Conservation (phyloP, 495 filamentous ascomycete species). For the Durotheca rogersii region DNA sequence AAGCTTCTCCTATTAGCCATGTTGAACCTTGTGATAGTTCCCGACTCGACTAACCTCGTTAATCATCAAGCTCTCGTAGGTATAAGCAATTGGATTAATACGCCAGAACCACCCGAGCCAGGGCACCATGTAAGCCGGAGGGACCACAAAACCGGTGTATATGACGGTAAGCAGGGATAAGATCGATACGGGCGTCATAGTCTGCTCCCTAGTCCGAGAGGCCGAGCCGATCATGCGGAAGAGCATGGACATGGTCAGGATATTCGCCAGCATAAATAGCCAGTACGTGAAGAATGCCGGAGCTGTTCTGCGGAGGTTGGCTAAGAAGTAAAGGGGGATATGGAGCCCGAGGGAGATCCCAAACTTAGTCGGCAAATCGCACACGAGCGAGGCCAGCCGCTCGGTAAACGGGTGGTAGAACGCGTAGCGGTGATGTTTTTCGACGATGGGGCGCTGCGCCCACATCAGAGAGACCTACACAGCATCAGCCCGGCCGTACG, state of each 20-base stretch:
- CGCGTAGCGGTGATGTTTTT: slow-evolving; percentile 64
- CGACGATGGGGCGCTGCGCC: slow-evolving; percentile 62
- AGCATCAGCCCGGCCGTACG: slow-evolving; percentile 28
- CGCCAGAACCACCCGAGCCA: too few relatives aligned
- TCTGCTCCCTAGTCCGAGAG: slow-evolving; percentile 67
- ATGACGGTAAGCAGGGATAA: slow-evolving; percentile 68
- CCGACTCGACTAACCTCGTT: slow-evolving; percentile 59
- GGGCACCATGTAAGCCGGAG: slow-evolving; percentile 62
- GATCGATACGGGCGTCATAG: slow-evolving; percentile 66
- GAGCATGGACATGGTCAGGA: slow-evolving; percentile 56
- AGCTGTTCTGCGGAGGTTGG: slow-evolving; percentile 52
- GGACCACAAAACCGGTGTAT: slow-evolving; percentile 80
- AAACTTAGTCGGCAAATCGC: slow-evolving; percentile 57
- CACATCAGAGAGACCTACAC: slow-evolving; percentile 61
- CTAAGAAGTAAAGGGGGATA: slow-evolving; percentile 59
- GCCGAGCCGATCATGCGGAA: slow-evolving; percentile 71
- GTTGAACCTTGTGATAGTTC: neutral
- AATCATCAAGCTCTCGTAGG: slow-evolving; percentile 65
- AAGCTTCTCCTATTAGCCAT: neutral
- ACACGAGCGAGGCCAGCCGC: slow-evolving; percentile 56
- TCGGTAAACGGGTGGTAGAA: slow-evolving; percentile 65
- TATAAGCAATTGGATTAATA: slow-evolving; percentile 76
- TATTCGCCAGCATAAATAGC: slow-evolving; percentile 55
- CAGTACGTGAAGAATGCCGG: slow-evolving; percentile 64
- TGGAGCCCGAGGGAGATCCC: slow-evolving; percentile 51